phyloP scores from a whole-genome alignment of 2,329 filamentous ascomycete species.

The Cladorrhinum sp. region DNA sequence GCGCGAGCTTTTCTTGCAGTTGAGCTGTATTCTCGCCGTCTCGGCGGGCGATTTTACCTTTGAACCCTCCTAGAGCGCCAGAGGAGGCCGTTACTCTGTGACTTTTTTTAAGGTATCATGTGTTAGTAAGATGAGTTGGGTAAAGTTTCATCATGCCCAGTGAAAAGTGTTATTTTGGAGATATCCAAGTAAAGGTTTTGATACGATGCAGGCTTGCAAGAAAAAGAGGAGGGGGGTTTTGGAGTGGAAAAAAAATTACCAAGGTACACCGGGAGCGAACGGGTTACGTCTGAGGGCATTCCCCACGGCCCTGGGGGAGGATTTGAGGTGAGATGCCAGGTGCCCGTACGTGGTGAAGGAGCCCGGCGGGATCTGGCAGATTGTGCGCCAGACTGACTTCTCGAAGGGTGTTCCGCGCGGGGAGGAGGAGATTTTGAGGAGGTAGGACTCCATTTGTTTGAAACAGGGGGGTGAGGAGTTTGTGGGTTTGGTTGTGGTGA shows the following conservation, averaged over 20 bases:
- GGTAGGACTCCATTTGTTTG: neutral
- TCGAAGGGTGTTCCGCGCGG: conserved; percentile 49
- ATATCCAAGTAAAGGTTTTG: too few relatives aligned
- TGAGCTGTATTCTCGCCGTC: conserved; percentile 58
- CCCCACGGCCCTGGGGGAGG: conserved; percentile 73
- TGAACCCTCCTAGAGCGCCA: conserved; percentile 69
- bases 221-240: too few relatives aligned
- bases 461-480: conserved; percentile 6
- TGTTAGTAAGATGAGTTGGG: neutral
- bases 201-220: too few relatives aligned
- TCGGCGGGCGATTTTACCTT: conserved; percentile 58
- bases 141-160: too few relatives aligned
- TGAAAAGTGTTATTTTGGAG: too few relatives aligned
- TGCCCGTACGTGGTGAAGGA: conserved; percentile 75
- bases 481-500: neutral
- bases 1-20: conserved; percentile 59
- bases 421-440: conserved; percentile 5
- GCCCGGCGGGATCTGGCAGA: conserved; percentile 75
- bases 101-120: conserved; percentile 13
- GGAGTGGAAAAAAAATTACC: too few relatives aligned
- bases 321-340: conserved; percentile 64
- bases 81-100: conserved; percentile 76
- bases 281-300: conserved; percentile 76
- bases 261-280: conserved; percentile 78
- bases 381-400: conserved; percentile 64